A percentile compares a stretch with the other conserved stretches of the same genome.
Conservation (phyloP, 768 basidiomycete genomes). For the Agaricus sinodeliciosus region DNA sequence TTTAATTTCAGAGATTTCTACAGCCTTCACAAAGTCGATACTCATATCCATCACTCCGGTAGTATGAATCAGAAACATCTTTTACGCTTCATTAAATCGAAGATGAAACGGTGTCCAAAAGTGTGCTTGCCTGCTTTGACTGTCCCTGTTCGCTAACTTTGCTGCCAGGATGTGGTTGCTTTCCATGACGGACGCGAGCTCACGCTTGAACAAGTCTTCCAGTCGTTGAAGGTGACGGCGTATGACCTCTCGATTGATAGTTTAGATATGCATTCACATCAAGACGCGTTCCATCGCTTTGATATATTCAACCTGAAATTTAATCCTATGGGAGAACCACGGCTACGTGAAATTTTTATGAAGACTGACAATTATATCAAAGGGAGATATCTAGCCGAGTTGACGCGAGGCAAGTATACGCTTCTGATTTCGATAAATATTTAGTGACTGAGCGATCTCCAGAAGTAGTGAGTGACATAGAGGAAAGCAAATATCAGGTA, state of each 20-base stretch:
- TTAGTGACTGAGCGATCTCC: not conserved
- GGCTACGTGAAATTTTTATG: conserved; percentile 93
- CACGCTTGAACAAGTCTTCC: conserved; percentile 90
- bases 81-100: conserved; percentile 96
- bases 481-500: conserved; percentile 98
- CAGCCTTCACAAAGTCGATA: conserved; percentile 96
- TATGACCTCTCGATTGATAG: conserved; percentile 99
- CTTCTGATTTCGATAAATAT: not conserved
- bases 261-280: conserved; percentile 98
- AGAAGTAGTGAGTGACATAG: conserved; percentile 98
- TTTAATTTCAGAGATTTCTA: conserved; percentile 77
- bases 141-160: not conserved
- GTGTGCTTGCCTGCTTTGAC: conserved; percentile 33
- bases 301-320: conserved; percentile 98
- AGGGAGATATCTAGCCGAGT: conserved; percentile 89
- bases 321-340: conserved; percentile 92
- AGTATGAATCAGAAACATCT: conserved; percentile 99
- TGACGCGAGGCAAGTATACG: conserved; percentile 67
- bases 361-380: conserved; percentile 96
- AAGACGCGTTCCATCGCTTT: conserved; percentile 96
- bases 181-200: conserved; percentile 88
- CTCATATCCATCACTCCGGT: conserved; percentile 97
- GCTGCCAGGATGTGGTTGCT: conserved; percentile 82
- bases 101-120: conserved; percentile 85
- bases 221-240: conserved; percentile 89